Base-by-base conservation (phyloP, 306 rosid species). In the Luffa acutangula region DNA sequence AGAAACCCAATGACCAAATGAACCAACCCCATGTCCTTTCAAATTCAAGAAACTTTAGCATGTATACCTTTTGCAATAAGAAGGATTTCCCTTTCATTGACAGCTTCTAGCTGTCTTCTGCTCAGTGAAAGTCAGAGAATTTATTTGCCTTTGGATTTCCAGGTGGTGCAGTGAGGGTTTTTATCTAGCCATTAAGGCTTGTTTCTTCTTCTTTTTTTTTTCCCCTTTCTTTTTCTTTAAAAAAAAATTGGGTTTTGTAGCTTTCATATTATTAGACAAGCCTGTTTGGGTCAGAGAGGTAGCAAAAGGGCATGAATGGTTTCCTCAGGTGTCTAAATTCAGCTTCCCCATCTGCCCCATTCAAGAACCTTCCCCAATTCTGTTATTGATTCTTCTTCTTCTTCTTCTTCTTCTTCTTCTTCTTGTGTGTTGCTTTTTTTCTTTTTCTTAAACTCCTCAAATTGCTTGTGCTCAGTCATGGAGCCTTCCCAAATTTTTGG, bases 21-120 rank as follows among this genome's bases (percentile, higher is more conserved):
- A 88, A 83, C 88, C 82, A 67, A 70, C 82, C 49, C 84, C 43
- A 71, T 83, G 92, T 94, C 97, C 85, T 92, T 89, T 88, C 89
- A 86, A 86, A 87, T 89, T 88, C 78, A 89, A 87, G 78, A 79
- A 81, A 80, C 85, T 71, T 71, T 75, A 72, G 67, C 80, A 39
- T 88, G 76, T 84, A 82, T 90, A 86, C 84, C 79, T 77, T 81
- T 74, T 86, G 57, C 45, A 63, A 63, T 39, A 42, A 59, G 80
- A 69, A 81, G 62, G 58, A 76, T 87, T 89, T 91, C 93, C 81
- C 88, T 89, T 89, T 89, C 91, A 84, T 80, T 88, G 87, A 87
- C 91, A 83, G 84, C 87, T 86, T 90, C 96, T 87, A 88, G 84
- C 97, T 92, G 87, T 83, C 88, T 80, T 83, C 91, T 87, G 79